Evolutionary conservation across 2,329 filamentous ascomycete species (phyloP), one percentile per base, ranked within the genome.

Genomic region (Zymoseptoria pseudotritici): DNA sequence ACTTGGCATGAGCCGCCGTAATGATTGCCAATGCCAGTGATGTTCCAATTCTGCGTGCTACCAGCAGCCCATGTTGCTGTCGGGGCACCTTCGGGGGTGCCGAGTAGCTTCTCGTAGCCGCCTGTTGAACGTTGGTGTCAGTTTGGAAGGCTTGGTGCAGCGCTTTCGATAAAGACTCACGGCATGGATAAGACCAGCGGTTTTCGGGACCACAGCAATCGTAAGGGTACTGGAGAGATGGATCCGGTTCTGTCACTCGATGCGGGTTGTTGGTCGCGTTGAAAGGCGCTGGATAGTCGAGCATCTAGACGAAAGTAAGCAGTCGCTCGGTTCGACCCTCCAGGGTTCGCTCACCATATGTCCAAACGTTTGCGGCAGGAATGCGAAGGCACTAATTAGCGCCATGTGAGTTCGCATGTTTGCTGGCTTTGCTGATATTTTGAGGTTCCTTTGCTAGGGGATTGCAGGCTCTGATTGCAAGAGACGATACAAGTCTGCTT

Each of bases 1-100:
- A 78, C 74, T 63, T 80, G 78, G 66, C 78, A 80, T 9, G 73
- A 76, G 36, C 78, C 78, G 56, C 78, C 78, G 57, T 73, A 78
- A 63, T 80, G 78, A 50, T 76, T 80, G 13, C 75, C 69, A 50
- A 67, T 65, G 6, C 73, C 74, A 13, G 61, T 63, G n/a, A 75
- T 63, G n/a, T 63, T 72, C 67, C 76, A 80, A 61, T 75, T 74
- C 54, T 76, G 76, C 29, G 68, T 71, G 56, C 72, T 74, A 11
- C 77, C 78, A 4, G 76, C 71, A 20, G 68, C 58, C 78, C 78
- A 80, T 26, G 72, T 75, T 1, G 74, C 77, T 7, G 75, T 75
- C 4, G 76, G 68, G n/a, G 67, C 69, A 53, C 77, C 76, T 56
- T 76, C 72, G 17, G 76, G 72, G 1, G 74, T 77, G 51, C 74